Base-by-base conservation (phyloP, 2,329 filamentous ascomycete species). In the Emergomyces orientalis region DNA sequence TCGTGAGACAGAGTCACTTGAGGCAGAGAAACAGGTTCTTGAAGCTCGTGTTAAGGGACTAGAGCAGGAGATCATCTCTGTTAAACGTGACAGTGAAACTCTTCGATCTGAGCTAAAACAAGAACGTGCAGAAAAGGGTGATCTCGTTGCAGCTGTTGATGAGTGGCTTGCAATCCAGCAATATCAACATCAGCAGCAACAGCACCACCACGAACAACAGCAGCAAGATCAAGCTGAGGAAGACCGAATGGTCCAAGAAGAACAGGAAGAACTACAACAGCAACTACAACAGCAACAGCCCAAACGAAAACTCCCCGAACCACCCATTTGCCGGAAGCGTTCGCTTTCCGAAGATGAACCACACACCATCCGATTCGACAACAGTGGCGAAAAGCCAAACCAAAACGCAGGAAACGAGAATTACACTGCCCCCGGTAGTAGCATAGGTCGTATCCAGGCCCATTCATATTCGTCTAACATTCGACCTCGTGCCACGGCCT, bases 41-140 rank as follows among this genome's bases (percentile, higher is more conserved):
- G 85, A 88, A 62, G 90, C 90, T 25, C 86, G 89, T 69, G 82
- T 92, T 34, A 85, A 88, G 66, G 88, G 90, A 60, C 81, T 96
- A 13, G 85, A 87, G 69, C 86, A 88, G 6, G 88, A 94, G 63
- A 80, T 94, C 63, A 77, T 79, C 39, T 87, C 86, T 7, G 81
- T 94, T 54, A 85, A 88, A 72, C 78, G 81, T 4, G 88, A 93
- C 69, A 90, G 91, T 67, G 81, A 84, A 58, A 75, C 73, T 2
- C 83, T 90, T 75, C 78, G 86, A 2, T 76, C 82, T 49, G 87
- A 87, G 0, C 68, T 88, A 19, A 76, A 79, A 63, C 69, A 72
- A n/a, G 78, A 80, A 67, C 86, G 77, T 19, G 70, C 76, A 19
- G 78, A 80, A 63, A 80, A 80, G 66, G 77, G 78, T 17, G 78